These are phyloP conservation scores for Podospora pseudopauciseta DNA, from an alignment of 495 filamentous ascomycete species.

Conservation along the genomic window DNA sequence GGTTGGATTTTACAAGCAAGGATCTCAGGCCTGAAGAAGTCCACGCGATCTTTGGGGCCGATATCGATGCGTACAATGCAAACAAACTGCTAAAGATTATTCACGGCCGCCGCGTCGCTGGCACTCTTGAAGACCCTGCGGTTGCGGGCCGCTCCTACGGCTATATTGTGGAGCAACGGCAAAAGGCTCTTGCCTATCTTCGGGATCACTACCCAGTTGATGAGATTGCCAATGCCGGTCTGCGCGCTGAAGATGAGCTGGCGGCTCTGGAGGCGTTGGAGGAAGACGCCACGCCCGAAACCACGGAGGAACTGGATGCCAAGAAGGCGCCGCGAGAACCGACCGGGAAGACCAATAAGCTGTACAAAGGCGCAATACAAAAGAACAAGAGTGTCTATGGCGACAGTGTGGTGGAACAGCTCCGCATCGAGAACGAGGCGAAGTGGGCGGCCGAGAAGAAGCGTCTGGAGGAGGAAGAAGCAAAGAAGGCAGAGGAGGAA, in stretches of 20 bases:
- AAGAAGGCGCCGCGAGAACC: constrained; percentile 46
- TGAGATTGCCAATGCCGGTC: constrained; percentile 59
- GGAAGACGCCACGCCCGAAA: constrained; percentile 34
- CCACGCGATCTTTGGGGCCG: constrained; percentile 58
- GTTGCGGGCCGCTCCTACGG: constrained; percentile 30
- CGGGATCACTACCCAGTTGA: constrained; percentile 67
- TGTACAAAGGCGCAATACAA: constrained; percentile 26
- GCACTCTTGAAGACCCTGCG: constrained; percentile 62
- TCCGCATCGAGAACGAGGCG: constrained; percentile 45
- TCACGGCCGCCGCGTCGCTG: constrained; percentile 69
- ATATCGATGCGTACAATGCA: constrained; percentile 48
- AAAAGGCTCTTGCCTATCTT: constrained; percentile 63
- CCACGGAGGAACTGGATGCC: constrained; percentile 27
- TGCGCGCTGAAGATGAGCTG: constrained; percentile 56
- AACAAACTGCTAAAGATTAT: constrained; percentile 66
- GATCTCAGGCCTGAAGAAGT: constrained; percentile 54
- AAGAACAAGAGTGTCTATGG: constrained; percentile 39
- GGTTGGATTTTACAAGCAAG: constrained; percentile 44
- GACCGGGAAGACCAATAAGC: constrained; percentile 18
- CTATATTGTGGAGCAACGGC: constrained; percentile 33
- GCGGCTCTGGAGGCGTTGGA: constrained; percentile 52
- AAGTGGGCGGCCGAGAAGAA: constrained; percentile 45
- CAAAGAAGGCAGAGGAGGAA: constrained; percentile 48
- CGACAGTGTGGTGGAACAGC: constrained; percentile 44
- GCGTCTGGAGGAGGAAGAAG: constrained; percentile 46